Conservation (phyloP, 495 filamentous ascomycete genomes). For the Tuber indicum region DNA sequence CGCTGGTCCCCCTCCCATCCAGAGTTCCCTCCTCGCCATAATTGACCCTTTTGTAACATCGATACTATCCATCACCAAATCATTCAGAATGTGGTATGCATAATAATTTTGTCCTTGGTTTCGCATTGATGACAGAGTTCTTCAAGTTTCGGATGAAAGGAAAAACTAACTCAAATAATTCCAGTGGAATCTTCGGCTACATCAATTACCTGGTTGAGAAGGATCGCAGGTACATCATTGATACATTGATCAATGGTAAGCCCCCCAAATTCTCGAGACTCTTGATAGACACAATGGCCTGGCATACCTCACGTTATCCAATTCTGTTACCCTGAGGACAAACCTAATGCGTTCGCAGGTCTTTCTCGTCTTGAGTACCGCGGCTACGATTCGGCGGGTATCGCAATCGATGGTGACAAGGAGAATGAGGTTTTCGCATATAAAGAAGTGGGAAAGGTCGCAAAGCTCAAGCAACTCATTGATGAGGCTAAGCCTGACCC, state of each 20-base stretch:
- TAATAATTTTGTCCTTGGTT: constrained; percentile 14
- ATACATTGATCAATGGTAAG: constrained; percentile 91
- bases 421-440: constrained; percentile 95
- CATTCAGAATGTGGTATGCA: neutral
- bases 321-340: neutral
- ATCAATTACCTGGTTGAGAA: constrained; percentile 90
- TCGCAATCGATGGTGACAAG: constrained; percentile 96
- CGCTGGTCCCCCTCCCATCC: neutral
- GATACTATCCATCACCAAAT: constrained; percentile 12
- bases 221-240: constrained; percentile 88
- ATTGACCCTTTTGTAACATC: neutral
- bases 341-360: constrained; percentile 48
- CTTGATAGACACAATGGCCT: constrained; percentile 1
- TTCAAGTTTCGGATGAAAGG: constrained; percentile 12
- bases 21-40: neutral
- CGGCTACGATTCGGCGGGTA: constrained; percentile 93
- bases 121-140: constrained; percentile 3
- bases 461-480: constrained; percentile 88
- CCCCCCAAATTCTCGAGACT: constrained; percentile 5
- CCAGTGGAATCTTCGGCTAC: constrained; percentile 97
- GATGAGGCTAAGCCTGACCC: constrained; percentile 73
- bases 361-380: constrained; percentile 87
- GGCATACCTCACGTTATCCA: neutral
- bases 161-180: constrained; percentile 15
- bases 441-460: constrained; percentile 99